Evolutionary conservation across 177 flowering plant genomes (phyloP).

Genomic region (Vitis hybrid): DNA sequence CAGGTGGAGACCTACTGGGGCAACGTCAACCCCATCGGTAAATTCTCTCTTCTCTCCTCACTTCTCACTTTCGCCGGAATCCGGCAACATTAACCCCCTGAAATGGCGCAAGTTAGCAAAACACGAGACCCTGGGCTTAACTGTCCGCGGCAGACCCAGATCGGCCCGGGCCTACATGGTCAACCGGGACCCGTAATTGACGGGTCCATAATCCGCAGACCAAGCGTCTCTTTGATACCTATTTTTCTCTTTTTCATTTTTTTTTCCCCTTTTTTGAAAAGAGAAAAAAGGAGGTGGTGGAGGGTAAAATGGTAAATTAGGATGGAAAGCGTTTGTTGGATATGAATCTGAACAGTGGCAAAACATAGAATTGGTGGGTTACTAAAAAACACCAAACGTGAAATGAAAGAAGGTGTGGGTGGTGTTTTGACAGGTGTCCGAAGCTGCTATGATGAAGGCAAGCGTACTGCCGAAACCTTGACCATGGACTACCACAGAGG

Average conservation of each 20-base stretch:
- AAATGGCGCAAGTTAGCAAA: slow-evolving; percentile 5
- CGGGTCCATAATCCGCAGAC: slow-evolving; percentile 7
- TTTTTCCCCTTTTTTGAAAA: too few species aligned
- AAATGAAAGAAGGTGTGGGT: neutral
- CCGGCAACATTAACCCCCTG: neutral
- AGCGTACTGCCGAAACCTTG: slow-evolving; percentile 88
- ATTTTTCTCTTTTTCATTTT: too few species aligned
- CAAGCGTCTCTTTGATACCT: neutral
- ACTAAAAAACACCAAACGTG: too few species aligned
- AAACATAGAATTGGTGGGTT: neutral
- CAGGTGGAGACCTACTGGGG: slow-evolving; percentile 99
- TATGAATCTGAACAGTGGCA: neutral
- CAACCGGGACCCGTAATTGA: slow-evolving; percentile 12
- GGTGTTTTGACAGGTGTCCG: slow-evolving; percentile 60
- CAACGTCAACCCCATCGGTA: slow-evolving; percentile 97
- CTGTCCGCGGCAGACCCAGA: slow-evolving; percentile 3
- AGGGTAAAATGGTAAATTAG: too few species aligned
- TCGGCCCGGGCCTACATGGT: slow-evolving; percentile 5
- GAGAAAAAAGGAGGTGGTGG: too few species aligned
- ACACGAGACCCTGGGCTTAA: neutral
- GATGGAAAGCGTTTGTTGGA: too few species aligned
- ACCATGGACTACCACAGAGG: slow-evolving; percentile 98
- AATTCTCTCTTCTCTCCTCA: slow-evolving; percentile 3
- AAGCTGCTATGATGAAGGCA: slow-evolving; percentile 78
- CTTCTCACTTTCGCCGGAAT: neutral